Evolutionary conservation across 106 monocot genomes (phyloP).

Genomic region (Amphibolis antarctica): DNA sequence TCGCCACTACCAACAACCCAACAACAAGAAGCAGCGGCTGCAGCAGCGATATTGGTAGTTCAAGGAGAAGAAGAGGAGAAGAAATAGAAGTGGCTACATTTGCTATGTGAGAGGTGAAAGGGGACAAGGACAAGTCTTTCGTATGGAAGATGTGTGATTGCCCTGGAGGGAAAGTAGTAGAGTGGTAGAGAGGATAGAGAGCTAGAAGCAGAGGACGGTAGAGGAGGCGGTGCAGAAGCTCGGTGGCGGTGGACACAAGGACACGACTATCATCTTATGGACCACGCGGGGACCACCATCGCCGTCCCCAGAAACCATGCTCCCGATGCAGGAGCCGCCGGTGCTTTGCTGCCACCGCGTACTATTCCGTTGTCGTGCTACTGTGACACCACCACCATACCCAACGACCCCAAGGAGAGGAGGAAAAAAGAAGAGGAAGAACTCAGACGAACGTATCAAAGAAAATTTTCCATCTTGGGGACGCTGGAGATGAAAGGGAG

Average conservation of each 20-base stretch:
- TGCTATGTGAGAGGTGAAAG: neutral
- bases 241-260: conserved; percentile 69
- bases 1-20: neutral
- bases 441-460: no score
- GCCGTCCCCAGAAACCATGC: neutral
- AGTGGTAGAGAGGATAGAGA: conserved; percentile 2
- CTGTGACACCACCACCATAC: neutral
- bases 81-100: neutral
- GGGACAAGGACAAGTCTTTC: neutral
- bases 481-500: no score
- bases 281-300: neutral
- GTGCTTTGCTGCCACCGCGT: neutral
- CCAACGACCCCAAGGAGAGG: neutral
- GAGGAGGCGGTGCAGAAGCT: conserved; percentile 16
- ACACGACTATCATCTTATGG: conserved; percentile 65
- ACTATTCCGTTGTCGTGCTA: neutral
- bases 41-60: neutral
- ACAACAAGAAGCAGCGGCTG: neutral
- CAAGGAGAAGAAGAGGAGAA: neutral
- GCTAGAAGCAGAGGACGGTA: neutral
- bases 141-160: neutral
- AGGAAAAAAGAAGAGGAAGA: neutral
- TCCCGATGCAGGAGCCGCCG: neutral
- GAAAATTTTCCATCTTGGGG: no score
- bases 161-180: neutral